Evolutionary conservation across 2,329 filamentous ascomycete species (phyloP), one percentile per base, ranked within the genome.

Genomic region (Ophiostoma himal-ulmi): DNA sequence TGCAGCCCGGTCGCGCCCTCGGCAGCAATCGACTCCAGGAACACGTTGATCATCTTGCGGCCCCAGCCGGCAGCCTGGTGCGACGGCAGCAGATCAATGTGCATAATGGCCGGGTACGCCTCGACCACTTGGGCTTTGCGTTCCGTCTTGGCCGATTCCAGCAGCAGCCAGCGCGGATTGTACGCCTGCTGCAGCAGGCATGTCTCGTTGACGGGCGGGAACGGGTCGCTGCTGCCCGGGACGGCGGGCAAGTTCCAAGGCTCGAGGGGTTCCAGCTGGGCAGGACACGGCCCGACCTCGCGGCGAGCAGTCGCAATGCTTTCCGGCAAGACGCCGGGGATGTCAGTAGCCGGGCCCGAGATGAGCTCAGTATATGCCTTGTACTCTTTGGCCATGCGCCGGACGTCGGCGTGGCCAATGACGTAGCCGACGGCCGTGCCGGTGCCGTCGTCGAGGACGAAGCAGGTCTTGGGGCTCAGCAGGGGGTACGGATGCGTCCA

Each of bases 401-500:
- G 71, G 22, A 83, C 79, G 76, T 83, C 80, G 11, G 83, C 77
- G 67, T 78, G 79, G 69, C 82, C 82, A 75, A 84, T 81, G 72
- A 82, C 82, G 77, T 85, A 85, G n/a, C 83, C 83, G 44, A 84
- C 83, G 0, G 78, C 80, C 8, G 67, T 73, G 3, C 82, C 83
- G 4, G 73, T 62, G 60, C 82, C 83, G 75, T 84, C 81, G 76
- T 84, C 83, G 17, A 85, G 79, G 13, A 85, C 80, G 75, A 82
- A 81, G 78, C 82, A 83, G 17, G 80, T 81, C 13, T 73, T 57
- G 0, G 83, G 82, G 10, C 78, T 82, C 71, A 84, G 81, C 73
- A 80, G 77, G 20, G 82, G 83, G 78, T 82, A 84, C 52, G 80
- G 83, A 75, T 84, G 82, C 10, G 82, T 83, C 83, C 83, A 85